phyloP scores from a whole-genome alignment of 163 green algal genomes.

The Volvox carteri region DNA sequence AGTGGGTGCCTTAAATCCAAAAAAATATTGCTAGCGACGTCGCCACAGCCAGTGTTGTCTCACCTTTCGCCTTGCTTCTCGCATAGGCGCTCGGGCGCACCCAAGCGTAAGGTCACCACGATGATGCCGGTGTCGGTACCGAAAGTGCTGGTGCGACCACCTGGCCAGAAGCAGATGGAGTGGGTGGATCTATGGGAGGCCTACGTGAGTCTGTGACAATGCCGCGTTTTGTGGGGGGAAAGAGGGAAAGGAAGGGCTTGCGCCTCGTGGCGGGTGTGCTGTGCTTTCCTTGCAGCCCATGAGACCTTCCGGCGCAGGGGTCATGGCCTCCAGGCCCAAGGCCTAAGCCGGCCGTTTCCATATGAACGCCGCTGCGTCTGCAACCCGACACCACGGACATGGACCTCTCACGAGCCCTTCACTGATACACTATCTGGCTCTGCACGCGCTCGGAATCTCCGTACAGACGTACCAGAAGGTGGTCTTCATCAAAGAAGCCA shows the following conservation, averaged over 20 bases:
- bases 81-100: constrained; percentile 49
- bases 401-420: too few relatives aligned
- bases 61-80: background rate
- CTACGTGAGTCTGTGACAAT: constrained; percentile 67
- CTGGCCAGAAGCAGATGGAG: constrained; percentile 79
- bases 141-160: constrained; percentile 71
- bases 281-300: too few relatives aligned
- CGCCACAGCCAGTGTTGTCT: too few relatives aligned
- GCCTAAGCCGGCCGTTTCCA: too few relatives aligned
- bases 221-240: background rate
- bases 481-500: constrained; percentile 76
- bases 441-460: too few relatives aligned
- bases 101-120: constrained; percentile 63
- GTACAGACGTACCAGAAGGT: constrained; percentile 76
- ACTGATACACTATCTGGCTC: too few relatives aligned
- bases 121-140: constrained; percentile 87
- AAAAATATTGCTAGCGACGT: too few relatives aligned
- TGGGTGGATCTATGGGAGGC: constrained; percentile 93
- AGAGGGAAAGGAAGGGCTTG: background rate
- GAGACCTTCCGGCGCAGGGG: too few relatives aligned
- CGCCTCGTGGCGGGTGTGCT: too few relatives aligned
- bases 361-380: too few relatives aligned
- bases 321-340: too few relatives aligned
- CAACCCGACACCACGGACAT: too few relatives aligned
- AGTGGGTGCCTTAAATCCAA: background rate